phyloP scores from a whole-genome alignment of 1,139 yeast genomes.

The Blastobotrys ciferrii region DNA sequence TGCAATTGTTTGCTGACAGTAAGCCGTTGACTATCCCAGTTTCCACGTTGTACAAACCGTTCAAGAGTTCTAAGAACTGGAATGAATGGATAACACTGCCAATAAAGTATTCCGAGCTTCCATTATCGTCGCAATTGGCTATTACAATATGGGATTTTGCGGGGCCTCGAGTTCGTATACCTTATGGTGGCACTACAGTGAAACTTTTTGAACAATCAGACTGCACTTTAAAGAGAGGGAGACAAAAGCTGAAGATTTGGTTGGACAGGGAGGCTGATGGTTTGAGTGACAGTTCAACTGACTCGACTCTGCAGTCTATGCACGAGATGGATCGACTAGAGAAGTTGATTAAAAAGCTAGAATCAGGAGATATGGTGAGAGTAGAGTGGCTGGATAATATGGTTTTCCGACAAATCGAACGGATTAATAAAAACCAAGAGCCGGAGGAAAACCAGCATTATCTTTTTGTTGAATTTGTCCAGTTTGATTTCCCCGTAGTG shows the following conservation, averaged over 20 bases:
- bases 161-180: conserved; percentile 49
- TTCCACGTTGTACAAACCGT: conserved; percentile 62
- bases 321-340: conserved; percentile 47
- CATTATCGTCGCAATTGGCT: conserved; percentile 57
- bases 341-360: conserved; percentile 57
- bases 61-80: conserved; percentile 48
- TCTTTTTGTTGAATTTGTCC: conserved; percentile 66
- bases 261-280: conserved; percentile 39
- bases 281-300: conserved; percentile 30
- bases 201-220: conserved; percentile 54
- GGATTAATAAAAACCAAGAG: conserved; percentile 36
- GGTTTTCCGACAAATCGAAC: conserved; percentile 58
- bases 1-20: conserved; percentile 59
- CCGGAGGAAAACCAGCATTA: conserved; percentile 40
- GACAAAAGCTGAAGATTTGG: conserved; percentile 50
- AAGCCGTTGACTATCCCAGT: conserved; percentile 67
- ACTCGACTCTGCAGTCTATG: conserved; percentile 30
- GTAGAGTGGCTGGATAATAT: conserved; percentile 77
- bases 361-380: conserved; percentile 60
- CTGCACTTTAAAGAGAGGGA: conserved; percentile 54
- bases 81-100: conserved; percentile 70
- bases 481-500: conserved; percentile 78
- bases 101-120: conserved; percentile 64
- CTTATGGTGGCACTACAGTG: conserved; percentile 57
- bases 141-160: conserved; percentile 67